phyloP scores from a whole-genome alignment of 2,329 filamentous ascomycete genomes.

The Exophiala bonariae region DNA sequence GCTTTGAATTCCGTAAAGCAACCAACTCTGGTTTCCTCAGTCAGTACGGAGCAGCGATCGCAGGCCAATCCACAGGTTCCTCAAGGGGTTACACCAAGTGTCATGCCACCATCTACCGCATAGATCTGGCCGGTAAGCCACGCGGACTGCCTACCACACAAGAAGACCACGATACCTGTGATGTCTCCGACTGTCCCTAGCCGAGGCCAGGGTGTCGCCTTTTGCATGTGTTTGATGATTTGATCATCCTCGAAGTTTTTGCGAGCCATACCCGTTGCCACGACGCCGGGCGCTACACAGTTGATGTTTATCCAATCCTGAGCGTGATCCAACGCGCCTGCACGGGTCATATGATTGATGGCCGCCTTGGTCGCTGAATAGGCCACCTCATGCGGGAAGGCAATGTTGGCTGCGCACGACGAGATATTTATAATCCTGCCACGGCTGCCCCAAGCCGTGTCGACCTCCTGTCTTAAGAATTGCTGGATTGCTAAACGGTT shows the following conservation, averaged over 20 bases:
- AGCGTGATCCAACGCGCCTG: slow-evolving; percentile 6
- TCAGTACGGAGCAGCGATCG: no score
- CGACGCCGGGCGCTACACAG: slow-evolving; percentile 5
- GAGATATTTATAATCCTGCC: slow-evolving; percentile 44
- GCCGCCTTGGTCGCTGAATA: slow-evolving; percentile 9
- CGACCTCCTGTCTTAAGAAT: slow-evolving; percentile 17
- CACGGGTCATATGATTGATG: slow-evolving; percentile 12
- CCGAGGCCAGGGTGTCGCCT: slow-evolving; percentile 9
- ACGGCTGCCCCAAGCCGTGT: slow-evolving; percentile 27
- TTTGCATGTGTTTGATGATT: slow-evolving; percentile 11
- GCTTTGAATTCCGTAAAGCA: no score
- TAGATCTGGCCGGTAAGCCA: slow-evolving; percentile 47
- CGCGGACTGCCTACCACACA: slow-evolving; percentile 46
- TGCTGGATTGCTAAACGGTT: slow-evolving; percentile 5
- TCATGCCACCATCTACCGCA: slow-evolving; percentile 45
- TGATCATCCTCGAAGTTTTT: slow-evolving; percentile 4
- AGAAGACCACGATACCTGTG: slow-evolving; percentile 41
- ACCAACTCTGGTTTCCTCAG: no score
- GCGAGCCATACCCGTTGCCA: slow-evolving; percentile 7
- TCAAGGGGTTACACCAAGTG: slow-evolving; percentile 7
- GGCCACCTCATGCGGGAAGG: slow-evolving; percentile 3
- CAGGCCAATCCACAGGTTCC: no score
- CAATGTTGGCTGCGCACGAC: slow-evolving; percentile 7
- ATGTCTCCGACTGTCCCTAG: slow-evolving; percentile 32
- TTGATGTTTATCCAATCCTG: slow-evolving; percentile 9